Evolutionary conservation across 306 rosid species (phyloP), one percentile per base, ranked within the genome.

Genomic region (Sicyos edulis): DNA sequence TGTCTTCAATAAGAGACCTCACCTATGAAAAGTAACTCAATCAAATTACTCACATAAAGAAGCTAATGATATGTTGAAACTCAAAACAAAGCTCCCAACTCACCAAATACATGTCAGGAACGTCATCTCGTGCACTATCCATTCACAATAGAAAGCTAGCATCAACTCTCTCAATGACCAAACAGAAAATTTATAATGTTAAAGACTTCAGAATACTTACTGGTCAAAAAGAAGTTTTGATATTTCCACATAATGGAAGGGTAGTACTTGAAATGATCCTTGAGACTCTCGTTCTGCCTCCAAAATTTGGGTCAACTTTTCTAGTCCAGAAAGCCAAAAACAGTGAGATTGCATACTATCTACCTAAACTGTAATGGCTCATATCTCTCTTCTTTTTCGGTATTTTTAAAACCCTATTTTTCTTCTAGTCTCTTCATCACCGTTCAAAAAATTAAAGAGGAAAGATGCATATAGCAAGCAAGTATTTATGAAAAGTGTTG

Each of bases 211-310:
- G 65, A 67, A 54, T 40, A 82, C 93, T 83, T 81, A 91, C 97
- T 85, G 88, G 50, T 89, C 87, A 81, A 83, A 86, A 80, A 87
- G 86, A 83, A 85, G 92, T 74, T 86, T 86, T 19, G 97, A 87
- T 74, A 91, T 91, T 84, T 95, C 99, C 45, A 95, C 89, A 70
- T 95, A 95, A 87, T 95, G 95, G 71, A 95, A 95, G 52, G 97
- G 99, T 76, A 95, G 80, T 44, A 88, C 84, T 63, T 87, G 96
- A 29, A 90, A 95, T 71, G 92, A 80, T 77, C 89, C 92, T 79
- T 87, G 97, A 71, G 99, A 86, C 45, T 87, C 87, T 11, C 97
- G 87, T 81, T 95, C 97, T 5, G 88, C 89, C 77, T 95, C 99
- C 82, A 91, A 81, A 81, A 88, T 86, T 80, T 83, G 89, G 19